Conservation (phyloP, 805 yeast species). For the Candida gorgasii region DNA sequence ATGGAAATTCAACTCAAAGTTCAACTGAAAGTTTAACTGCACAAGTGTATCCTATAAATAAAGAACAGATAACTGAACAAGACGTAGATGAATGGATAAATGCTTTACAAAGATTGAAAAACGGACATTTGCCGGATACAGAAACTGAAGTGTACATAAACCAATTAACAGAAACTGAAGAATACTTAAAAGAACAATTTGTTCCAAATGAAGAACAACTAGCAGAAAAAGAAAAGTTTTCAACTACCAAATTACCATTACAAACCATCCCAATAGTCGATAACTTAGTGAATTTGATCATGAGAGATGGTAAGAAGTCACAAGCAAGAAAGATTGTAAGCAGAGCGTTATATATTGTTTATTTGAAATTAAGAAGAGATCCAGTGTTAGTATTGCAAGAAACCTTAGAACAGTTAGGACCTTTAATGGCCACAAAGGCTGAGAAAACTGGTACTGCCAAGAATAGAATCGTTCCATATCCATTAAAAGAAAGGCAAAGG, state of each 20-base stretch:
- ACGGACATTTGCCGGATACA: constrained; percentile 30
- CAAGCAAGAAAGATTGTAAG: constrained; percentile 71
- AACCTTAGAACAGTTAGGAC: constrained; percentile 79
- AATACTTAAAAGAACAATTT: constrained; percentile 38
- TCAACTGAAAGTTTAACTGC: constrained; percentile 28
- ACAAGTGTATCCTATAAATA: constrained; percentile 39
- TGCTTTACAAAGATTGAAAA: constrained; percentile 43
- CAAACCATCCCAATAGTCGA: constrained; percentile 69
- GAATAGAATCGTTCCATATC: constrained; percentile 76
- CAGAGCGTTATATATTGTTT: constrained; percentile 78
- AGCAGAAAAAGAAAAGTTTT: constrained; percentile 52
- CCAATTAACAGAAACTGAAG: constrained; percentile 40
- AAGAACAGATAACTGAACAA: constrained; percentile 35
- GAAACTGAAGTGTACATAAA: constrained; percentile 39
- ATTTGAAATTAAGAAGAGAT: constrained; percentile 69
- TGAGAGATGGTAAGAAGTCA: constrained; percentile 89
- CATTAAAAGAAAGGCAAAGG: constrained; percentile 80
- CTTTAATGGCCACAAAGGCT: constrained; percentile 75
- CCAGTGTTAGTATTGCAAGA: constrained; percentile 77
- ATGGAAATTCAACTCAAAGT: not conserved
- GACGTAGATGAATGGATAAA: constrained; percentile 50
- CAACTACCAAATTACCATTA: constrained; percentile 57
- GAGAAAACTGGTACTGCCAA: constrained; percentile 86
- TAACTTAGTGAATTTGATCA: constrained; percentile 80
- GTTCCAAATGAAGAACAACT: constrained; percentile 68